Conservation (phyloP, 108 stramenopile species). For the Cylindrotheca fusiformis region DNA sequence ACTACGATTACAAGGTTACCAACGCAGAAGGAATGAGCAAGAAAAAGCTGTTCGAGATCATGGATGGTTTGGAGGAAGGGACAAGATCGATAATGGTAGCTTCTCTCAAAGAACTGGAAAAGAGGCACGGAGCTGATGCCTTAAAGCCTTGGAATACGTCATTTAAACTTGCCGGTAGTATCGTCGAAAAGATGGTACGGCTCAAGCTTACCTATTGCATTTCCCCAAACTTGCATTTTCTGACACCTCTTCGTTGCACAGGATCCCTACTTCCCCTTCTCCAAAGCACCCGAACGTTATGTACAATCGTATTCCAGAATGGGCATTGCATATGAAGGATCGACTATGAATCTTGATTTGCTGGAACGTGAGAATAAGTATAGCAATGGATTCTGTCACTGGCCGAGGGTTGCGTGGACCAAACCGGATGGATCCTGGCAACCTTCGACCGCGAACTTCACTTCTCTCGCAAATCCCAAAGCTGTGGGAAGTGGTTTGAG, state of each 20-base stretch:
- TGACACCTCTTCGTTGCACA: neutral
- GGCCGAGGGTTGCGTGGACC: constrained; percentile 63
- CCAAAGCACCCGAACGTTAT: constrained; percentile 51
- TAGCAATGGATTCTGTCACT: constrained; percentile 76
- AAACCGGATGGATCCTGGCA: constrained; percentile 53
- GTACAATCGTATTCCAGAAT: constrained; percentile 58
- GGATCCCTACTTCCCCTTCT: constrained; percentile 79
- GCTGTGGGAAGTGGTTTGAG: constrained; percentile 61
- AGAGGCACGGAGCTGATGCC: constrained; percentile 44
- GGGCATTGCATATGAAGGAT: constrained; percentile 55
- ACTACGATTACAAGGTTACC: constrained; percentile 73
- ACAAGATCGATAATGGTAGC: constrained; percentile 56
- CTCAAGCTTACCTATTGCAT: no score
- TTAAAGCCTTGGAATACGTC: constrained; percentile 60
- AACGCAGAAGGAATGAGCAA: constrained; percentile 76
- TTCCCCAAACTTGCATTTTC: neutral
- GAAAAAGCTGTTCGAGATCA: constrained; percentile 56
- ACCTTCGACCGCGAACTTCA: constrained; percentile 62
- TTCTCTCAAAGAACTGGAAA: constrained; percentile 44
- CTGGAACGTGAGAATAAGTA: constrained; percentile 67
- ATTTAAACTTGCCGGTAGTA: constrained; percentile 62
- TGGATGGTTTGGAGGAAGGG: constrained; percentile 60
- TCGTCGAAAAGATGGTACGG: constrained; percentile 52
- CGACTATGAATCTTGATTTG: constrained; percentile 68
- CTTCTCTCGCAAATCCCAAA: constrained; percentile 56